These are phyloP conservation scores for Penicillium paxilli DNA, from an alignment of 495 filamentous ascomycete genomes.

Conservation along the genomic window DNA sequence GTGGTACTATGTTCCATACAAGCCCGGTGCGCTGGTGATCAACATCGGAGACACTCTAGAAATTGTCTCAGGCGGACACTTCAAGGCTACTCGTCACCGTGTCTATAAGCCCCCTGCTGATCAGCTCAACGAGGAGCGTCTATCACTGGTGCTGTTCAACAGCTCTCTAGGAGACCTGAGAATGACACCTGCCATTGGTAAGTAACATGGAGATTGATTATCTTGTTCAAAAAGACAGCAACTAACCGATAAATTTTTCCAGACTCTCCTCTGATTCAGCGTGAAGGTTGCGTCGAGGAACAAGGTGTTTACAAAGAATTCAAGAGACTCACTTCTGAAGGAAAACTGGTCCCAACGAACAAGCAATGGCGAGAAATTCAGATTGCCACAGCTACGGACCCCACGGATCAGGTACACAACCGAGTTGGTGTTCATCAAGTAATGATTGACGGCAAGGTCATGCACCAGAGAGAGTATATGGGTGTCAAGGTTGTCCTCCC, in stretches of 20 bases:
- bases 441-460: constrained; percentile 39
- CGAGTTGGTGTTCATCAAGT: constrained; percentile 37
- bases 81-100: constrained; percentile 47
- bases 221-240: neutral
- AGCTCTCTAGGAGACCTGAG: constrained; percentile 38
- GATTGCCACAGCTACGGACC: constrained; percentile 40
- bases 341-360: constrained; percentile 39
- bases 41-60: constrained; percentile 50
- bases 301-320: constrained; percentile 44
- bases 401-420: constrained; percentile 36
- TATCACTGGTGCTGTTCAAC: constrained; percentile 47
- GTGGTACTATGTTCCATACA: constrained; percentile 47
- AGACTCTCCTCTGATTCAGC: constrained; percentile 39
- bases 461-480: constrained; percentile 46
- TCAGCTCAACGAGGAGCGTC: constrained; percentile 38
- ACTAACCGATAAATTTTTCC: neutral
- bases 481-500: constrained; percentile 43
- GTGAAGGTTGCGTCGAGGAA: constrained; percentile 41
- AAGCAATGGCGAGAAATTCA: constrained; percentile 43
- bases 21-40: constrained; percentile 44
- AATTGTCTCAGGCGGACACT: constrained; percentile 49
- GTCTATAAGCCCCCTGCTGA: constrained; percentile 43
- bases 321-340: constrained; percentile 30
- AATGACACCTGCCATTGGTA: constrained; percentile 31
- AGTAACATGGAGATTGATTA: constrained; percentile 1